Evolutionary conservation across 2,329 filamentous ascomycete genomes (phyloP).

Genomic region (Aureobasidium lini): DNA sequence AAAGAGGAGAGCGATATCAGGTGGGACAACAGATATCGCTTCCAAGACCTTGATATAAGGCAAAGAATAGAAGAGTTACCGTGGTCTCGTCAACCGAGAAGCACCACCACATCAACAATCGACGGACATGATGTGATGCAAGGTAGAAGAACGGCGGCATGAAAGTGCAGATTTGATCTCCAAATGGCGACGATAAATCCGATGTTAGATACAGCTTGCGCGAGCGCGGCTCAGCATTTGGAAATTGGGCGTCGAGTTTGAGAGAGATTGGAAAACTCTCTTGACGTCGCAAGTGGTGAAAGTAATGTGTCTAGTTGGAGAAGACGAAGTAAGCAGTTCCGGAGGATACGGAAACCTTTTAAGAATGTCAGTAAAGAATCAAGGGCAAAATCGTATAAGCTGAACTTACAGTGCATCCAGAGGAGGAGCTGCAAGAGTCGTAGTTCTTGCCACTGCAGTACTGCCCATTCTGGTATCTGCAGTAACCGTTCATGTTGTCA

Average conservation of each 20-base stretch:
- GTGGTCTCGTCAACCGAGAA: neutral
- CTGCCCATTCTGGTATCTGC: conserved; percentile 57
- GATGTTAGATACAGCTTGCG: conserved; percentile 6
- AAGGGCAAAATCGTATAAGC: neutral
- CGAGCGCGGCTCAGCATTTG: conserved; percentile 2
- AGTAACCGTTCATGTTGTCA: conserved; percentile 51
- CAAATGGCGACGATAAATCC: neutral
- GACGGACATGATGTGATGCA: neutral
- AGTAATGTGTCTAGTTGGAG: conserved; percentile 18
- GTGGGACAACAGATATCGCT: neutral
- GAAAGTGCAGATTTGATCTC: neutral
- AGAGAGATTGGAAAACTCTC: neutral
- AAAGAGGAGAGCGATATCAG: neutral
- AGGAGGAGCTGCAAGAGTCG: conserved; percentile 40
- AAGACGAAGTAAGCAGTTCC: conserved; percentile 45
- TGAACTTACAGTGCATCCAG: conserved; percentile 73
- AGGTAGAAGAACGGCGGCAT: neutral
- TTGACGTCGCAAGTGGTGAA: neutral
- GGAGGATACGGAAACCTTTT: conserved; percentile 41
- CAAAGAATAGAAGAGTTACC: neutral
- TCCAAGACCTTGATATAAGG: neutral
- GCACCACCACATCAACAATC: neutral
- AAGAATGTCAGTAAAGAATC: conserved; percentile 15
- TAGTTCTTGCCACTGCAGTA: conserved; percentile 49
- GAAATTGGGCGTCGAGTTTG: neutral